Base-by-base conservation (phyloP, 140 eudicot species). In the Oenanthe javanica region DNA sequence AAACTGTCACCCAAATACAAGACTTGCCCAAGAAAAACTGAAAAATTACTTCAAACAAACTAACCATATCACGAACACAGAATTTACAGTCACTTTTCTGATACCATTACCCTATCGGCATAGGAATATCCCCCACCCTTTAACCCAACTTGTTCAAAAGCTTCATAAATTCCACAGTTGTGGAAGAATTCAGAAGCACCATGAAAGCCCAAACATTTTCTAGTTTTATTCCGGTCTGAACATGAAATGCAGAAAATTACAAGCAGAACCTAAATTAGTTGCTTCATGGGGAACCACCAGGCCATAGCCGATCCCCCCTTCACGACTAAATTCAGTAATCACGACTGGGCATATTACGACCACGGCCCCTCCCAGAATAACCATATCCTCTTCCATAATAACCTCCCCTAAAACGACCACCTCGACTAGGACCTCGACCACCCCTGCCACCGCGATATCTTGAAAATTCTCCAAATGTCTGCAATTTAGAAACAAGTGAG, bases 311-410 rank as follows among this genome's bases (percentile, higher is more conserved):
- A 12, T 42, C 84, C 52, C 21, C 70, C 75, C 76, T 5, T 49
- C 25, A 21, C n/a, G 2, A 7, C 46, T 48, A 70, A 42, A 78
- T 67, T 83, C 71, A 85, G 85, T 76, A 83, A 79, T 87, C 79
- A 50, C 80, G 89, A 81, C 49, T 84, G 66, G 84, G 78, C 27
- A 69, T 48, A 42, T 85, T 86, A 27, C 90, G 84, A 48, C 91
- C 94, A 82, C 94, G 90, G 66, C 84, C 82, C 79, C 84, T 81
- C 54, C 79, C 82, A 77, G 21, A 74, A 77, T 84, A 83, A 21
- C 79, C 77, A 54, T 77, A 81, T 23, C 76, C 61, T 49, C 74
- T 81, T 27, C 55, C 74, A 55, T 73, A 42, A 27, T 51, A 55
- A 8, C 86, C 79, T 9, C 64, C 61, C 7, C 63, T 23, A 49